Evolutionary conservation across 352 stramenopile genomes (phyloP), one percentile per base, ranked within the genome.

Genomic region (Globisporangium heterothallicum): DNA sequence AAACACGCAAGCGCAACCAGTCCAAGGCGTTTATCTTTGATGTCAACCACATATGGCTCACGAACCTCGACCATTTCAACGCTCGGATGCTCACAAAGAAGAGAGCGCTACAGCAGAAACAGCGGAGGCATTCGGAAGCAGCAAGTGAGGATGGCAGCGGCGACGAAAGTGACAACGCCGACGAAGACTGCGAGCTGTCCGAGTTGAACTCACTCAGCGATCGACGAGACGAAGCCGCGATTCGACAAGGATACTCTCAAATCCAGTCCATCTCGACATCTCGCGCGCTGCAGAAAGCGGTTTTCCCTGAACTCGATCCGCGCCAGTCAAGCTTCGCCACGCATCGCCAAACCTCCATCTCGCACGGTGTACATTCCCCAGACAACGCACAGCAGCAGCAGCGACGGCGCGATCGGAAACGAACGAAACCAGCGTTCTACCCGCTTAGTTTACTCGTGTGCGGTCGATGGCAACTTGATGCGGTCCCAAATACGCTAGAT

Each of bases 41-140:
- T 54, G 88, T 97, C 35, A 89, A 95, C 58, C 81, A 88, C 55
- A 64, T 97, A 26, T 97, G 88, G 88, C 77, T 97, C 46, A 92
- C 86, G 9, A 96, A 97, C 56, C 69, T 97, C 26, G 76, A 90
- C 42, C 86, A 96, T 56, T 91, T 95, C 52, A 86, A 90, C 44
- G 68, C 77, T 24, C 69, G 63, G 32, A 50, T 64, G 48, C 41
- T 61, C 26, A 29, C 40, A 52, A 40, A 42, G 38, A 25, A 62
- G 38, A 54, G 58, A 25, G 30, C 18, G 25, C 51, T 42, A 19
- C 58, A 70, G 27, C 45, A 50, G 2, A 34, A 46, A 7, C 26
- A 38, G 22, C 41, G 50, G 21, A 25, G 22, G 14, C 55, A 49
- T 0, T 41, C 34, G 16, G 36, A 49, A 29, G 14, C 26, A 41